phyloP scores from a whole-genome alignment of 805 yeast genomes.

The Hermanozyma aechmeae region DNA sequence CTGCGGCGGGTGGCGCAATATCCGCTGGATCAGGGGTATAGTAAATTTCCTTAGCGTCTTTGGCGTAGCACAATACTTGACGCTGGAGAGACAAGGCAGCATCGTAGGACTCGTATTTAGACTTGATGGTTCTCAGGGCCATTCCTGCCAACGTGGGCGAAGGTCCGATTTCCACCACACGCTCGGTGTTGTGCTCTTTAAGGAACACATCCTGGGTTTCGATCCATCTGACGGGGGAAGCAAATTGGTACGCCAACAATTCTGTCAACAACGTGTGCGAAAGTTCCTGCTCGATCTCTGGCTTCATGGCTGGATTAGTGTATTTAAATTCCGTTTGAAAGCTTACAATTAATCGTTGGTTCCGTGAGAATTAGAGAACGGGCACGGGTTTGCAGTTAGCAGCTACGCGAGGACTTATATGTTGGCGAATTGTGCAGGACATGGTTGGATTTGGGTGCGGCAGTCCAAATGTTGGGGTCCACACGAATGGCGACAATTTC shows the following conservation, averaged over 20 bases:
- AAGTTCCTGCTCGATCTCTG: slow-evolving; percentile 95
- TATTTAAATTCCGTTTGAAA: neutral
- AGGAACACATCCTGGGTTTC: slow-evolving; percentile 98
- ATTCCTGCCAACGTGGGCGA: slow-evolving; percentile 97
- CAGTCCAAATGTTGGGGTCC: neutral
- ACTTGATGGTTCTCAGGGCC: slow-evolving; percentile 94
- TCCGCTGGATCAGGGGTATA: slow-evolving; percentile 79
- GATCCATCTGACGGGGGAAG: slow-evolving; percentile 99
- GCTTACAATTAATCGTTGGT: neutral
- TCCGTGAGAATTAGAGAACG: neutral
- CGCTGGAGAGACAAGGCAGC: slow-evolving; percentile 92
- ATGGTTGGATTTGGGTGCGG: neutral
- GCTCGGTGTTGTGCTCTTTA: slow-evolving; percentile 88
- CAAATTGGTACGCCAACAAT: slow-evolving; percentile 95
- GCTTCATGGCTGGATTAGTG: slow-evolving; percentile 47
- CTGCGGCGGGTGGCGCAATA: slow-evolving; percentile 17
- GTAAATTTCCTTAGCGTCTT: slow-evolving; percentile 93
- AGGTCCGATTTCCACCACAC: slow-evolving; percentile 98
- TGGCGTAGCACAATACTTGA: slow-evolving; percentile 91
- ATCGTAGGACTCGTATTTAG: slow-evolving; percentile 95
- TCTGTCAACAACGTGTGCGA: slow-evolving; percentile 93
- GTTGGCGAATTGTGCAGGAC: neutral
- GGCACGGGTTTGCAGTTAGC: neutral
- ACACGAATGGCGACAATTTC: neutral
- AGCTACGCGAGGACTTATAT: neutral